Evolutionary conservation across 805 yeast species (phyloP).

Genomic region (Ogataea siamensis): DNA sequence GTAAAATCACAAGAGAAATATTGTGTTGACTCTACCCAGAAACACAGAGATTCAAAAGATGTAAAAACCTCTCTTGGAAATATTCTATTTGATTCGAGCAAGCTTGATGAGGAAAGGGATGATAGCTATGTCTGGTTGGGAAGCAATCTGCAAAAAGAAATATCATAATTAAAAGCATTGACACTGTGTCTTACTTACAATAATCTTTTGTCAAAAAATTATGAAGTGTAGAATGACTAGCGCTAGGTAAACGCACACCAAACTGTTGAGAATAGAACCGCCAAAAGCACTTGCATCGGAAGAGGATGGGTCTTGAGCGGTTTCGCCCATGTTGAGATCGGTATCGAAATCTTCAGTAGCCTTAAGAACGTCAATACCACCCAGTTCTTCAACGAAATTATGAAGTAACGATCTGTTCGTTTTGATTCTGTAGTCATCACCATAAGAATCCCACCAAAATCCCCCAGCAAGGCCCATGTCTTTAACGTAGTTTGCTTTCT

Average conservation of each 20-base stretch:
- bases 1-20: no score
- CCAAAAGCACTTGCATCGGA: background rate
- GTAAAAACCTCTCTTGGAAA: constrained; percentile 27
- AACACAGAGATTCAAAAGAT: no score
- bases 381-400: constrained; percentile 44
- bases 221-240: no score
- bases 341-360: no score
- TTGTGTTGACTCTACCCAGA: no score
- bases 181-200: background rate
- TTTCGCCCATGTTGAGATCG: no score
- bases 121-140: constrained; percentile 23
- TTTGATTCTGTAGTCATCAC: constrained; percentile 46
- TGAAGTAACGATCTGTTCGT: constrained; percentile 40
- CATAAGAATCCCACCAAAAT: constrained; percentile 94
- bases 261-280: no score
- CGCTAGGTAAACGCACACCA: no score
- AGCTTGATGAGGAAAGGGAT: background rate
- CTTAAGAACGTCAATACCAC: constrained; percentile 18
- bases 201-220: no score
- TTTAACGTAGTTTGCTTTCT: constrained; percentile 60
- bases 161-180: constrained; percentile 7
- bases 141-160: constrained; percentile 20
- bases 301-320: background rate
- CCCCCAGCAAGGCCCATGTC: constrained; percentile 67
- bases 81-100: constrained; percentile 3